A percentile compares a stretch with the other conserved stretches of the same genome.
Conservation (phyloP, 1,284 basidiomycete species). For the Spongispora temasekensis region DNA sequence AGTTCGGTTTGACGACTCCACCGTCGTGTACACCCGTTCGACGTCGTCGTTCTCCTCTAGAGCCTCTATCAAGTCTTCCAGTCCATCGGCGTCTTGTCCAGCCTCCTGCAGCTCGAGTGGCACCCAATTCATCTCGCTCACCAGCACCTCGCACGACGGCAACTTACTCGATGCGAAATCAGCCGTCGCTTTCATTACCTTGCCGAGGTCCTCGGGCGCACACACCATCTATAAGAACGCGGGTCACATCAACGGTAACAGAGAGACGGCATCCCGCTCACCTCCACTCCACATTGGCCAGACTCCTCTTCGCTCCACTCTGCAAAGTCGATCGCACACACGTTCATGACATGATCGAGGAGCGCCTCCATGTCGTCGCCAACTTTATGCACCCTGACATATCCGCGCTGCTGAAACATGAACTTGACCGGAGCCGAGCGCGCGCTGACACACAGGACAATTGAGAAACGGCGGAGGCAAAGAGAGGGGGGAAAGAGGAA, state of each 20-base stretch:
- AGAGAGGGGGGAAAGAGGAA: not conserved
- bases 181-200: constrained; percentile 45
- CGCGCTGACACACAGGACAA: constrained; percentile 30
- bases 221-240: constrained; percentile 70
- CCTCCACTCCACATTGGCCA: constrained; percentile 42
- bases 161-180: constrained; percentile 35
- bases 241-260: not conserved
- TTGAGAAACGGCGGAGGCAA: not conserved
- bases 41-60: constrained; percentile 67
- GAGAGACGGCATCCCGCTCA: constrained; percentile 25
- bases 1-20: constrained; percentile 38
- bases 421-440: constrained; percentile 74
- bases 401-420: constrained; percentile 73
- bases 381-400: constrained; percentile 58
- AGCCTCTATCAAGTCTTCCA: constrained; percentile 52
- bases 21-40: constrained; percentile 61
- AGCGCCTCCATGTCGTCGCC: constrained; percentile 47
- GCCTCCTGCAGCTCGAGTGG: constrained; percentile 44
- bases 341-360: constrained; percentile 52
- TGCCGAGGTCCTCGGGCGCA: constrained; percentile 47
- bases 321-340: constrained; percentile 60
- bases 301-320: constrained; percentile 33
- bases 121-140: constrained; percentile 59
- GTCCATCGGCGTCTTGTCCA: constrained; percentile 40
- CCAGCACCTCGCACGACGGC: constrained; percentile 43